These are phyloP conservation scores for Pseudognaphalium luteoalbum DNA, from an alignment of 129 eudicot genomes.

Conservation along the genomic window DNA sequence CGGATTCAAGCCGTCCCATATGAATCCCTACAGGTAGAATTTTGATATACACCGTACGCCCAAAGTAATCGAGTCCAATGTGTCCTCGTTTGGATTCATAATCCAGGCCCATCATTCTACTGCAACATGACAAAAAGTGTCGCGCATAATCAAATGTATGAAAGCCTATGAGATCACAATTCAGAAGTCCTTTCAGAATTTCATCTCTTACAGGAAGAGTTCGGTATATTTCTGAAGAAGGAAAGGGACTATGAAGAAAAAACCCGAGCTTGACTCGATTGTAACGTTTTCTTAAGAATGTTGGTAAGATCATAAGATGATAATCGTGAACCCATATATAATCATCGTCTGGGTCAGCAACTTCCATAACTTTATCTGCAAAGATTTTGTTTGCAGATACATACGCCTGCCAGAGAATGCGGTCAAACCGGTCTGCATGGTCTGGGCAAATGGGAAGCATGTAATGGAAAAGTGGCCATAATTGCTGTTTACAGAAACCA, in stretches of 20 bases:
- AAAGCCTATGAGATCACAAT: conserved; percentile 80
- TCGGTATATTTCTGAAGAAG: conserved; percentile 80
- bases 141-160: conserved; percentile 93
- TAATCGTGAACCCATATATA: conserved; percentile 89
- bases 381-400: conserved; percentile 75
- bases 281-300: conserved; percentile 63
- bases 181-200: conserved; percentile 72
- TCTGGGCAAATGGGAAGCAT: conserved; percentile 85
- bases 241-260: conserved; percentile 89
- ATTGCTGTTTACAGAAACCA: conserved; percentile 84
- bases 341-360: conserved; percentile 77
- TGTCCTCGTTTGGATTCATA: conserved; percentile 85
- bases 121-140: conserved; percentile 83
- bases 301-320: conserved; percentile 86
- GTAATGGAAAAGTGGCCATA: conserved; percentile 93
- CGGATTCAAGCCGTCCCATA: conserved; percentile 67
- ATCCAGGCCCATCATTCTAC: conserved; percentile 82
- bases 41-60: conserved; percentile 80
- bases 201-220: conserved; percentile 80
- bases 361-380: conserved; percentile 83
- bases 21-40: conserved; percentile 86
- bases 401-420: conserved; percentile 80
- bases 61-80: conserved; percentile 80
- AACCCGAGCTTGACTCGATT: conserved; percentile 75
- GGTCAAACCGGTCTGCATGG: conserved; percentile 80